Conservation (phyloP, 169 alveolate species). For the Plasmodium cynomolgi region DNA sequence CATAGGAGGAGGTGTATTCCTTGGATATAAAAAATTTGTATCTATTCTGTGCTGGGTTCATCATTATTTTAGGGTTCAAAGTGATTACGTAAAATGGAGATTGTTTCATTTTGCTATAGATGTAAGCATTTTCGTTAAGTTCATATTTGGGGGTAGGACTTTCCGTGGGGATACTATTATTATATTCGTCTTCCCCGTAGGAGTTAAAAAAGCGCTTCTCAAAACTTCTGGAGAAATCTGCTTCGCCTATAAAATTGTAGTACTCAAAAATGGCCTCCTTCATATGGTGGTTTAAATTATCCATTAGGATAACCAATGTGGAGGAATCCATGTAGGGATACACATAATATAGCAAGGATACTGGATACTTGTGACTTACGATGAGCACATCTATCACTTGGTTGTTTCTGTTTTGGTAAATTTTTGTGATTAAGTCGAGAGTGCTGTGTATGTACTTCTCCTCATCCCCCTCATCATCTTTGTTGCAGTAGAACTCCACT, state of each 20-base stretch:
- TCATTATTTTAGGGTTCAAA: conserved; percentile 25
- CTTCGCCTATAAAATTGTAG: conserved; percentile 65
- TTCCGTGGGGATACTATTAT: background rate
- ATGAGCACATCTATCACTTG: conserved; percentile 47
- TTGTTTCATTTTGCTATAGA: conserved; percentile 51
- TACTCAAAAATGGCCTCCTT: conserved; percentile 62
- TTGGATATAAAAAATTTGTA: conserved; percentile 30
- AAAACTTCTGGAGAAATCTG: conserved; percentile 47
- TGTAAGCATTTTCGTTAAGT: conserved; percentile 8
- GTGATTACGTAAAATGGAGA: conserved; percentile 57
- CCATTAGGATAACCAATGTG: conserved; percentile 56
- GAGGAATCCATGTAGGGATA: conserved; percentile 67
- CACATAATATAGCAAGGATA: conserved; percentile 41
- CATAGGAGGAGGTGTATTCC: conserved; percentile 53
- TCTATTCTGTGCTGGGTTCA: conserved; percentile 42
- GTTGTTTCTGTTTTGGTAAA: conserved; percentile 50
- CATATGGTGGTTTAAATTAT: conserved; percentile 59
- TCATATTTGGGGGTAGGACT: background rate
- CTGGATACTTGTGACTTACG: conserved; percentile 49
- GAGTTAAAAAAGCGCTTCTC: conserved; percentile 3
- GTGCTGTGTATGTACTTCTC: conserved; percentile 34
- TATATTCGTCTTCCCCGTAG: background rate
- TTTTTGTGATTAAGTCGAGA: conserved; percentile 41
- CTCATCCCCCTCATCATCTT: background rate
- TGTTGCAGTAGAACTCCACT: conserved; percentile 37